Base-by-base conservation (phyloP, 371 early-diverging fungal genomes). In the Apophysomyces ossiformis region DNA sequence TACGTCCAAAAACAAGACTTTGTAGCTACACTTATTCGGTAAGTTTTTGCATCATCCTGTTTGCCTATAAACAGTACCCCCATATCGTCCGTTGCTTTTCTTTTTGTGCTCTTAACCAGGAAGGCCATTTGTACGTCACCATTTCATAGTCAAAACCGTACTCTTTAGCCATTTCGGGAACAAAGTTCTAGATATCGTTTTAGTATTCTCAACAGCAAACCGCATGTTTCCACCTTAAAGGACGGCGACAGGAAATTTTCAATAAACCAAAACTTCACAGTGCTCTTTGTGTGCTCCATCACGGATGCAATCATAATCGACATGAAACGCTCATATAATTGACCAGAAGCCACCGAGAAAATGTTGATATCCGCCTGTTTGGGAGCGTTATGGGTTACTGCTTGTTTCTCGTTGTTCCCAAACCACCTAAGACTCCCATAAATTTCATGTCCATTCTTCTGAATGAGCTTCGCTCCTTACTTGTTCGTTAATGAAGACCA, bases 71-170 rank as follows among this genome's bases (percentile, higher is more conserved):
- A 18, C 11, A 15, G 38, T 74, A 71, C 58, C 95, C 99, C 99
- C 99, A 98, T 65, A 98, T 97, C 4, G 89, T 94, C 18, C 99
- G 84, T 76, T 98, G 97, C 74, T 97, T 97, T 75, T 96, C 97
- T 0, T 87, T 89, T 74, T 97, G 96, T 16, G 81, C 77, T 37
- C 95, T 85, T 15, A 98, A 84, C 98, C 98, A 98, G 39, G 94
- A 90, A 5, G 99, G 99, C 99, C 99, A 98, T 70, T 96, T 95
- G 82, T 97, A 97, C 0, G 97, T 95, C 18, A 97, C 93, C 63
- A 97, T 86, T 77, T 96, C 95, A 70, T 93, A 96, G 38, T 93
- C 90, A 73, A 98, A 97, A 11, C 84, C 86, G 69, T 91, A 92
- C 68, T 86, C 83, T 58, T 89, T 75, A 1, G 97, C 92, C 83